A percentile compares a stretch with the other conserved stretches of the same genome.
Evolutionary conservation across 2,329 filamentous ascomycete genomes (phyloP).

Genomic region (Claviceps purpurea): DNA sequence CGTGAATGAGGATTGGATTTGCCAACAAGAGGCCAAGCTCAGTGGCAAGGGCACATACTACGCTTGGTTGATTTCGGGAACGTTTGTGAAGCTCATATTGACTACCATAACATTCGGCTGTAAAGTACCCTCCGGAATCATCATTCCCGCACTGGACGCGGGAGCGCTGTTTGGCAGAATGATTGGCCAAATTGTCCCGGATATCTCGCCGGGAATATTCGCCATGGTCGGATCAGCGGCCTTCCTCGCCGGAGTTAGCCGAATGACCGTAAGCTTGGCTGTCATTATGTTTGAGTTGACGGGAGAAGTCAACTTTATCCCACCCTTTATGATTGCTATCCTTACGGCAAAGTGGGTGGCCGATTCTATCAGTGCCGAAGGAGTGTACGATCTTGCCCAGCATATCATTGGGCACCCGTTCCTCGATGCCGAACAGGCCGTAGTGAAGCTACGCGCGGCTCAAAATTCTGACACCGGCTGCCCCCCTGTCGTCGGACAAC

Average conservation of each 20-base stretch:
- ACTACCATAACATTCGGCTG: constrained; percentile 46
- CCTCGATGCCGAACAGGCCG: constrained; percentile 36
- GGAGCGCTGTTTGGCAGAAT: constrained; percentile 45
- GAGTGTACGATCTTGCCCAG: constrained; percentile 48
- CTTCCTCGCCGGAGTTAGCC: constrained; percentile 43
- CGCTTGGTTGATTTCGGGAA: constrained; percentile 37
- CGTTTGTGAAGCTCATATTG: constrained; percentile 38
- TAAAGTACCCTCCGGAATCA: constrained; percentile 47
- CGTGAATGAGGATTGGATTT: constrained; percentile 30
- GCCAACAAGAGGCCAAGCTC: constrained; percentile 29
- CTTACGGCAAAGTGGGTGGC: constrained; percentile 46
- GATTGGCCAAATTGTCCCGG: constrained; percentile 24
- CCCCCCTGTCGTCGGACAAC: constrained; percentile 24
- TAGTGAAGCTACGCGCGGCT: constrained; percentile 18
- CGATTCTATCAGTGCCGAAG: constrained; percentile 36
- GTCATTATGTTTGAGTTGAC: constrained; percentile 51
- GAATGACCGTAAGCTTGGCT: constrained; percentile 44
- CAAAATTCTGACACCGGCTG: constrained; percentile 19
- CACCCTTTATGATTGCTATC: constrained; percentile 47
- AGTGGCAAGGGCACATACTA: constrained; percentile 28
- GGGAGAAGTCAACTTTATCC: constrained; percentile 42
- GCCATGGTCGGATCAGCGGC: constrained; percentile 47
- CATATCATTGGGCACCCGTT: constrained; percentile 45
- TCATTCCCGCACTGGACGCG: constrained; percentile 44
- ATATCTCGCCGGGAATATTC: constrained; percentile 43